These are phyloP conservation scores for Pleoardoris graminearum DNA, from an alignment of 2,329 filamentous ascomycete species.

Conservation along the genomic window DNA sequence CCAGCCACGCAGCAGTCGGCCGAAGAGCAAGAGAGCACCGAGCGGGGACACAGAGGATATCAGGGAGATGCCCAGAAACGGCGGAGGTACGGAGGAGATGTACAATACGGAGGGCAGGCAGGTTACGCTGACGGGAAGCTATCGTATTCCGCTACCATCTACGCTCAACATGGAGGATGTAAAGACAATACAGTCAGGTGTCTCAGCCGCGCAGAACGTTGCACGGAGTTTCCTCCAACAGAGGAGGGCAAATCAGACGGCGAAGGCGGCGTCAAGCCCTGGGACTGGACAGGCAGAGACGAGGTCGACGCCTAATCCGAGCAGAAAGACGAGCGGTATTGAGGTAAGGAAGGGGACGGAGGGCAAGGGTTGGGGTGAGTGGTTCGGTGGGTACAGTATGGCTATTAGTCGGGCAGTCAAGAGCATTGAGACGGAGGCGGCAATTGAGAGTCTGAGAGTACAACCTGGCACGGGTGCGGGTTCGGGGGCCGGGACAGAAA, in stretches of 20 bases:
- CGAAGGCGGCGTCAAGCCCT: not conserved
- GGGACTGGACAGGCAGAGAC: conserved; percentile 10
- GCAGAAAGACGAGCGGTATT: conserved; percentile 7
- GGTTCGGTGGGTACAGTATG: conserved; percentile 45
- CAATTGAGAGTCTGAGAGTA: conserved; percentile 32
- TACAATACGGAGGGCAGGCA: conserved; percentile 24
- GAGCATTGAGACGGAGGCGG: conserved; percentile 43
- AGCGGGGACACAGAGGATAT: conserved; percentile 22
- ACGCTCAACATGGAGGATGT: conserved; percentile 39
- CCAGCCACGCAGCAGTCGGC: conserved; percentile 16
- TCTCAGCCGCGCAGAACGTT: conserved; percentile 40
- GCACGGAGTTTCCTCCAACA: conserved; percentile 40
- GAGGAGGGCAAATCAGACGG: conserved; percentile 19
- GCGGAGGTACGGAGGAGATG: conserved; percentile 5
- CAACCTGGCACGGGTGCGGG: not conserved
- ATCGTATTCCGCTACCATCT: conserved; percentile 42
- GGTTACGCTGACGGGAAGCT: conserved; percentile 41
- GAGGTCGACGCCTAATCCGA: conserved; percentile 13
- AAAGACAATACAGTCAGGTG: conserved; percentile 39
- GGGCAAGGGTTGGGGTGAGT: conserved; percentile 41
- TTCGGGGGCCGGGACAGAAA: conserved; percentile 9
- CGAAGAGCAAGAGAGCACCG: conserved; percentile 6
- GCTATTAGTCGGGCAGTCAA: conserved; percentile 42
- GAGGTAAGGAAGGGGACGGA: conserved; percentile 21
- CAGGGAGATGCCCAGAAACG: conserved; percentile 33